Base-by-base conservation (phyloP, 2,329 filamentous ascomycete species). In the Cercospora sojina region DNA sequence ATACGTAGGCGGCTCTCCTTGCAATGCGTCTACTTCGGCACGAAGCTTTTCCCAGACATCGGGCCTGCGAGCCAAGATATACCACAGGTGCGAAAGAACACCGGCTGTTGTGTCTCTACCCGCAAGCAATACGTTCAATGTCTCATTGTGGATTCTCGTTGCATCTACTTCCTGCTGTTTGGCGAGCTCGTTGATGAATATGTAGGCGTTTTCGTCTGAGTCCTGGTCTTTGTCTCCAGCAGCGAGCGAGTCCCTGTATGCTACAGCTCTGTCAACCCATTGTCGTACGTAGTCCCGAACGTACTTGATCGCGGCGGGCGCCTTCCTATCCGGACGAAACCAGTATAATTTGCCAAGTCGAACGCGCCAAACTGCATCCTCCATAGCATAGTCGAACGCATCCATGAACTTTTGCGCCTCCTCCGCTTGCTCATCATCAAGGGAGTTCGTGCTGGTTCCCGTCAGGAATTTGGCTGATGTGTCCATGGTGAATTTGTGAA, bases 391-490 rank as follows among this genome's bases (percentile, higher is more conserved):
- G 8, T 72, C 68, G 18, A 72, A 68, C 7, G 67, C 67, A 18
- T 67, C 35, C 8, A 62, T 59, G n/a, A 72, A 67, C 10, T 47
- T 20, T 13, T 59, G 43, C 3, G 60, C 64, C 23, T 66, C 53
- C n/a, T 65, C 68, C 3, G 51, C 61, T 8, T 64, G 59, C 12
- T 69, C 62, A 12, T 62, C 53, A n/a, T 62, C 58, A 5, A 75
- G 63, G 7, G 71, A 70, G 18, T 68, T 64, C 2, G 70, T 70
- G 25, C 70, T 71, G 47, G 85, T 79, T 5, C 89, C 88, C 35
- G 90, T 87, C 5, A 91, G 77, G 65, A 91, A 89, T 43, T 88
- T 86, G 0, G 87, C 90, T 0, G 87, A 86, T 0, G 86, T 85
- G 66, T 91, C 88, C 23, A 91, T 80, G 0, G 88, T 88, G 73